Percentiles rank a stretch among this genome's conserved stretches.
phyloP scores from a whole-genome alignment of 345 rosid species.

The Lepidium africanum region DNA sequence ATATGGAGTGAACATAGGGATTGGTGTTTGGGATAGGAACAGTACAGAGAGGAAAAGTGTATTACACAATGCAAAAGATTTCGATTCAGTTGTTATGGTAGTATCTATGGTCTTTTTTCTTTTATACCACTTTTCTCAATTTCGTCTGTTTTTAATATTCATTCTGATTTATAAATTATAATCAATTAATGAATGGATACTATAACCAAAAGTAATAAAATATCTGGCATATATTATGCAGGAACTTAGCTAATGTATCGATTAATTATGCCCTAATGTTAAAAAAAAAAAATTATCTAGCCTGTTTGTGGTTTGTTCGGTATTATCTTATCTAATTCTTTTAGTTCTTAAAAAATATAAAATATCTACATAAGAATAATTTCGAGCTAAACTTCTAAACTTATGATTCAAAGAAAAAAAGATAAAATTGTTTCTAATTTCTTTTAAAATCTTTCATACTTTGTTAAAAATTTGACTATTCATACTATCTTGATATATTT shows the following conservation, averaged over 20 bases:
- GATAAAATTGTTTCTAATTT: too few species aligned
- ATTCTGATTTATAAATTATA: neutral
- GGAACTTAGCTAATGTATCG: too few species aligned
- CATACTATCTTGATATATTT: too few species aligned
- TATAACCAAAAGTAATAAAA: neutral
- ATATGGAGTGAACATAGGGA: slow-evolving; percentile 24
- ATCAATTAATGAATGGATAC: neutral
- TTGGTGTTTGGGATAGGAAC: slow-evolving; percentile 25
- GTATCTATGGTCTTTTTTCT: neutral
- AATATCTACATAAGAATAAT: too few species aligned
- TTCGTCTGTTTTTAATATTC: neutral
- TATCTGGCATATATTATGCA: too few species aligned
- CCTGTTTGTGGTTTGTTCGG: neutral
- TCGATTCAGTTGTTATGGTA: neutral
- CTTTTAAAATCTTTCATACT: too few species aligned
- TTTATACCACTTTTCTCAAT: neutral
- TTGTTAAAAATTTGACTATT: too few species aligned
- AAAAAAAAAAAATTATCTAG: neutral
- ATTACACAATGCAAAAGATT: neutral
- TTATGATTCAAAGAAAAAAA: too few species aligned
- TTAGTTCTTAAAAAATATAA: too few species aligned
- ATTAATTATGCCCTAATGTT: too few species aligned
- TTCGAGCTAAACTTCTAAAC: too few species aligned
- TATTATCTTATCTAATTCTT: neutral
- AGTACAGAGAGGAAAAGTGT: slow-evolving; percentile 18